A percentile compares a stretch with the other conserved stretches of the same genome.
Evolutionary conservation across 2,329 filamentous ascomycete species (phyloP).

Genomic region (Colletotrichum neosansevieriae): DNA sequence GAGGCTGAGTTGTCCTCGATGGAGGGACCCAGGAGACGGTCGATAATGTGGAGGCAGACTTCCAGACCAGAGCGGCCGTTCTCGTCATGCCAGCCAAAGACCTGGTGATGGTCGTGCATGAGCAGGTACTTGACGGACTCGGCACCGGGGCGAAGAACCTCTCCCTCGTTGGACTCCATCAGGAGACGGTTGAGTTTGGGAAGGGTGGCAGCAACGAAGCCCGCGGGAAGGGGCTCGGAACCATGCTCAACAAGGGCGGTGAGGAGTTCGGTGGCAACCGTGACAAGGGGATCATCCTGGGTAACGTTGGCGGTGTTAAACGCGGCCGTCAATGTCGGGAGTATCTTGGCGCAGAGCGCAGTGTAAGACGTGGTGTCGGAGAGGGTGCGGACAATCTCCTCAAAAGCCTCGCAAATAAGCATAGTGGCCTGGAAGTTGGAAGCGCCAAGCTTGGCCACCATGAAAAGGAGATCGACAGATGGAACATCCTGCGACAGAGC

Average conservation of each 20-base stretch:
- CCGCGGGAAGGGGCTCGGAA: conserved; percentile 84
- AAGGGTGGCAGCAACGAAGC: conserved; percentile 86
- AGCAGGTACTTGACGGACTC: conserved; percentile 91
- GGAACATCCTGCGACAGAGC: conserved; percentile 78
- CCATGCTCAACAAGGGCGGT: conserved; percentile 85
- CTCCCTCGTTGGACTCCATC: conserved; percentile 86
- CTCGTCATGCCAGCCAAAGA: conserved; percentile 87
- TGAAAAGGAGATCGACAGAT: conserved; percentile 87
- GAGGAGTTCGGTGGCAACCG: conserved; percentile 82
- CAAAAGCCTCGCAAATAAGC: conserved; percentile 90
- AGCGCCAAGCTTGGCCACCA: conserved; percentile 88
- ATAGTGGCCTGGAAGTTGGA: conserved; percentile 92
- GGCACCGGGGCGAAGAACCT: conserved; percentile 87
- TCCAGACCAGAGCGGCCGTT: conserved; percentile 86
- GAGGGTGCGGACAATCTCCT: conserved; percentile 82
- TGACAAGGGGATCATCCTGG: conserved; percentile 85
- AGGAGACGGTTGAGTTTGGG: conserved; percentile 88
- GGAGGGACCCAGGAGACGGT: conserved; percentile 83
- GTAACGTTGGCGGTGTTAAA: conserved; percentile 91
- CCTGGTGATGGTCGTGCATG: conserved; percentile 88
- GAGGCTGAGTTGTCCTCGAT: conserved; percentile 95
- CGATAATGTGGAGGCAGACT: conserved; percentile 90
- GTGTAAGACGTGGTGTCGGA: conserved; percentile 78
- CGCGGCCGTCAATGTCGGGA: conserved; percentile 88
- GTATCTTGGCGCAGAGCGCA: conserved; percentile 83